Conservation (phyloP, 768 basidiomycete species). For the Mycena haematopus region DNA sequence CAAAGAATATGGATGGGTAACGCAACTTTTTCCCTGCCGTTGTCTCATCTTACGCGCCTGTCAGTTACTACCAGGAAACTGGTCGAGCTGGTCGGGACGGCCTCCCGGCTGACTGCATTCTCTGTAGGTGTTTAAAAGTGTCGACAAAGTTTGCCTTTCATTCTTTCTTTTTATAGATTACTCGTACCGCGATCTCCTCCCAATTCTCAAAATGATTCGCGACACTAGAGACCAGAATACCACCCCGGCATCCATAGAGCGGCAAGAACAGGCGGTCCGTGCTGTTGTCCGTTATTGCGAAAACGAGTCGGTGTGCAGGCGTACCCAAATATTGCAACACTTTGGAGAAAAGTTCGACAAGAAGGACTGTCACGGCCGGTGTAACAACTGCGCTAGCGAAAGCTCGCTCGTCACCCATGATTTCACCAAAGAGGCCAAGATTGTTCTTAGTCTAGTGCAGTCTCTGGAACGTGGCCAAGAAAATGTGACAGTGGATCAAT, state of each 20-base stretch:
- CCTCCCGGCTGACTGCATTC: slow-evolving; percentile 78
- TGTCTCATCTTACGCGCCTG: slow-evolving; percentile 12
- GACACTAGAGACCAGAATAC: slow-evolving; percentile 54
- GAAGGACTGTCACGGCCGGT: slow-evolving; percentile 67
- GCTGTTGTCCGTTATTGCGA: slow-evolving; percentile 81
- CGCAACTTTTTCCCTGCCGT: slow-evolving; percentile 27
- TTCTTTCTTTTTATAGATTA: slow-evolving; percentile 67
- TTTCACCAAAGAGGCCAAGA: slow-evolving; percentile 62
- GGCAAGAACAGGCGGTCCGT: slow-evolving; percentile 67
- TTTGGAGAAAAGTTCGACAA: slow-evolving; percentile 85
- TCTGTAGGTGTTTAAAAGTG: slow-evolving; percentile 63
- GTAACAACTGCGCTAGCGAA: slow-evolving; percentile 81
- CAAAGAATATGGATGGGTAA: slow-evolving; percentile 85
- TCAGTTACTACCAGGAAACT: slow-evolving; percentile 92
- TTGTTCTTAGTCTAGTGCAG: slow-evolving; percentile 65
- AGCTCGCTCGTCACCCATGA: slow-evolving; percentile 56
- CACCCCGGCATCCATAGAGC: slow-evolving; percentile 62
- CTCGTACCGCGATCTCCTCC: slow-evolving; percentile 60
- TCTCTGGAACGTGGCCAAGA: slow-evolving; percentile 49
- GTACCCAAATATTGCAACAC: slow-evolving; percentile 85
- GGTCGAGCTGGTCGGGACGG: slow-evolving; percentile 96
- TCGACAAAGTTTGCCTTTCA: not conserved
- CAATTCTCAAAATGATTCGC: slow-evolving; percentile 65
- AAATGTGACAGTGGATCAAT: slow-evolving; percentile 64
- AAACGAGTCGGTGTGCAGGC: slow-evolving; percentile 86